A percentile compares a stretch with the other conserved stretches of the same genome.
These are phyloP conservation scores for Fusarium scirpi DNA, from an alignment of 2,329 filamentous ascomycete species.

Conservation along the genomic window DNA sequence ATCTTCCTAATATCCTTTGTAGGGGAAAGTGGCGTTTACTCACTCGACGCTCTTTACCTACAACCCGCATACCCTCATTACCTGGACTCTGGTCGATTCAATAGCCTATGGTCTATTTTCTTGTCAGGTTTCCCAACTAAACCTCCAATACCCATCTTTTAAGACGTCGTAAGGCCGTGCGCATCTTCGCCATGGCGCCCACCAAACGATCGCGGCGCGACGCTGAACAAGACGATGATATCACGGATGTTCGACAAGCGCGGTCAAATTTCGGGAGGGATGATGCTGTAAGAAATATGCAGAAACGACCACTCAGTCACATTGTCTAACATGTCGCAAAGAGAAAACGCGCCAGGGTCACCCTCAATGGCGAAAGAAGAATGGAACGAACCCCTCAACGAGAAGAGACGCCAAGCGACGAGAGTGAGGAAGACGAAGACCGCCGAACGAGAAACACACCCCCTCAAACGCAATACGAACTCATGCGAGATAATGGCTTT, in stretches of 20 bases:
- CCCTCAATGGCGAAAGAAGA: conserved; percentile 38
- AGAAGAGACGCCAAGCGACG: conserved; percentile 46
- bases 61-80: background rate
- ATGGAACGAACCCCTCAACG: conserved; percentile 28
- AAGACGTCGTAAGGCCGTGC: conserved; percentile 20
- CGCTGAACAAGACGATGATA: conserved; percentile 52
- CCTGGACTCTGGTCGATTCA: background rate
- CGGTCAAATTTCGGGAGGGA: conserved; percentile 56
- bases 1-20: conserved; percentile 8
- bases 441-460: conserved; percentile 51
- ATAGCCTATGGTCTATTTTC: background rate
- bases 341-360: conserved; percentile 53
- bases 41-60: background rate
- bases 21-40: background rate
- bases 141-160: background rate
- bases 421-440: conserved; percentile 49
- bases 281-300: conserved; percentile 53
- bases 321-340: conserved; percentile 22
- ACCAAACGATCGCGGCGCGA: conserved; percentile 59
- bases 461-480: conserved; percentile 70
- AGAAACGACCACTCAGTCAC: background rate
- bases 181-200: conserved; percentile 45
- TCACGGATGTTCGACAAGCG: conserved; percentile 54
- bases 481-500: conserved; percentile 70
- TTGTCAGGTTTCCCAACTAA: background rate